A percentile compares a stretch with the other conserved stretches of the same genome.
These are phyloP conservation scores for Sporothrix dimorphospora DNA, from an alignment of 2,329 filamentous ascomycete genomes.

Conservation along the genomic window DNA sequence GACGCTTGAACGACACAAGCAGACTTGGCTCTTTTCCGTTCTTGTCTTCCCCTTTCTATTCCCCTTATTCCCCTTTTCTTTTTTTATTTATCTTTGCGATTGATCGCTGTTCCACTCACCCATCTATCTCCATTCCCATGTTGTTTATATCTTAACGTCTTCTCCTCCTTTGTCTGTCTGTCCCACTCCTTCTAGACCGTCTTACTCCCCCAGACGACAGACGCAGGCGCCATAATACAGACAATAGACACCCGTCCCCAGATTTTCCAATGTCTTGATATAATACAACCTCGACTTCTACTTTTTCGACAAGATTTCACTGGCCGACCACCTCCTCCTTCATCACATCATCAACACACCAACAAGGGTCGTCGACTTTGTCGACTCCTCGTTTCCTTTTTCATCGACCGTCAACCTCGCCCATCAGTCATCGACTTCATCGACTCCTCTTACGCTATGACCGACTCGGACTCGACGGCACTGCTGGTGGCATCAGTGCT, in stretches of 20 bases:
- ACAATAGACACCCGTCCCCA: not conserved
- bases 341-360: not conserved
- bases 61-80: not conserved
- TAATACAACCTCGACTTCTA: not conserved
- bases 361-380: not conserved
- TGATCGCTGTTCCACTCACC: not conserved
- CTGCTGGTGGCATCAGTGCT: constrained; percentile 14
- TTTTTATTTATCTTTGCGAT: not conserved
- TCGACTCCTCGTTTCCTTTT: not conserved
- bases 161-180: not conserved
- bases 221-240: too few species aligned
- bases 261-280: not conserved
- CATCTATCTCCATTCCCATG: not conserved
- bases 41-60: not conserved
- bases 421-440: not conserved
- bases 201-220: not conserved
- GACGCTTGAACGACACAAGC: not conserved
- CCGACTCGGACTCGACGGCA: not conserved
- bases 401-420: not conserved
- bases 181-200: constrained; percentile 5
- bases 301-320: not conserved
- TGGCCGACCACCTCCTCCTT: not conserved
- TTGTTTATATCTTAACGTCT: not conserved
- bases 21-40: not conserved
- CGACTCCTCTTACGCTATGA: constrained; percentile 14